Evolutionary conservation across 306 rosid species (phyloP).

Genomic region (Chamaecrista fasciculata): DNA sequence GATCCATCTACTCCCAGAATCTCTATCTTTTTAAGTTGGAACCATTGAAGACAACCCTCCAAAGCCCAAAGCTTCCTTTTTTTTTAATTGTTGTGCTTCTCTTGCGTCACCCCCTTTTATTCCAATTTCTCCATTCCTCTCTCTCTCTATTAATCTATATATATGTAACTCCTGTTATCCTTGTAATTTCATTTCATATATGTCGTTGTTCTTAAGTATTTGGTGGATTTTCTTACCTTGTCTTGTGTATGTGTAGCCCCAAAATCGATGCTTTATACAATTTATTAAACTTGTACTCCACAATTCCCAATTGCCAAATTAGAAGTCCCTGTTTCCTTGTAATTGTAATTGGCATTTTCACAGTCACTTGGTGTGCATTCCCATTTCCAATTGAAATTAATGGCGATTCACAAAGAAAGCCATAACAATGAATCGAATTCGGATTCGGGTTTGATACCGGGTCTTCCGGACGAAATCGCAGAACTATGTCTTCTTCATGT

Average conservation of each 20-base stretch:
- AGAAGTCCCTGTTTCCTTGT: background rate
- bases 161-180: background rate
- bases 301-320: no score
- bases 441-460: constrained; percentile 53
- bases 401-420: background rate
- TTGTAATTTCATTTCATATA: background rate
- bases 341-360: background rate
- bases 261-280: no score
- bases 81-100: background rate
- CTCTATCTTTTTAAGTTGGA: no score
- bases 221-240: constrained; percentile 3
- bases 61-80: no score
- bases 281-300: no score
- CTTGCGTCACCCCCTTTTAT: constrained; percentile 15
- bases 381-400: background rate
- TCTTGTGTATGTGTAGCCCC: no score
- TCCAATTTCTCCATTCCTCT: background rate
- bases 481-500: constrained; percentile 63
- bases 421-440: constrained; percentile 1
- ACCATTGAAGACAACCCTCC: no score
- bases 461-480: constrained; percentile 59
- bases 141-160: no score
- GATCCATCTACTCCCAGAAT: constrained; percentile 5
- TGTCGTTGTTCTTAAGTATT: constrained; percentile 24
- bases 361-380: background rate